Conservation (phyloP, 805 yeast genomes). For the Wickerhamomyces queroliae region DNA sequence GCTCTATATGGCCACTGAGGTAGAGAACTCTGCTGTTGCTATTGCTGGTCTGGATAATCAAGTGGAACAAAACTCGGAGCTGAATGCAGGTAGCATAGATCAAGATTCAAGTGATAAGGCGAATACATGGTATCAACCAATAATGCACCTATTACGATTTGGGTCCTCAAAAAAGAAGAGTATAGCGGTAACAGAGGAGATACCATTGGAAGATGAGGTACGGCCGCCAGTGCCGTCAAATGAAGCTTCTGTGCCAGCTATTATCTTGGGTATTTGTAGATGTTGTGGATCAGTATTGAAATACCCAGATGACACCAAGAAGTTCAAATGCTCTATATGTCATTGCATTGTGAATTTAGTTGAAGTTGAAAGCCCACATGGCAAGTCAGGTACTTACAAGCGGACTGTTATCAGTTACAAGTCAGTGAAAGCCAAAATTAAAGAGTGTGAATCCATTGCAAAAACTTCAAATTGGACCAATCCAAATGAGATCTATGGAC, state of each 20-base stretch:
- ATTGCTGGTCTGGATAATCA: too few species aligned
- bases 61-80: too few species aligned
- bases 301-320: constrained; percentile 28
- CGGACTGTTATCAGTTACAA: constrained; percentile 2
- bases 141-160: not conserved
- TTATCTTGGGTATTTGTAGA: constrained; percentile 25
- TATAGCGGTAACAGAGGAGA: not conserved
- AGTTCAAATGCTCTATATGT: constrained; percentile 60
- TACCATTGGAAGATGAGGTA: not conserved
- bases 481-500: constrained; percentile 36
- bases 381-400: too few species aligned
- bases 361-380: too few species aligned
- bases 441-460: constrained; percentile 4
- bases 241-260: not conserved
- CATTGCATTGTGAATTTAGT: constrained; percentile 37
- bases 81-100: too few species aligned
- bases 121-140: not conserved
- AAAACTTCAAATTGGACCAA: constrained; percentile 7
- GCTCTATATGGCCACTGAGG: too few species aligned
- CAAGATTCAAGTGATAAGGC: too few species aligned
- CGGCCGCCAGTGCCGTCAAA: not conserved
- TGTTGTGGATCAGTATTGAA: constrained; percentile 43
- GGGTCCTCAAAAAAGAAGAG: not conserved
- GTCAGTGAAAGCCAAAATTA: constrained; percentile 2
- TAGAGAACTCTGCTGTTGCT: too few species aligned